Evolutionary conservation across 2,329 filamentous ascomycete species (phyloP), one percentile per base, ranked within the genome.

Genomic region (Aspergillus pseudoglaucus): DNA sequence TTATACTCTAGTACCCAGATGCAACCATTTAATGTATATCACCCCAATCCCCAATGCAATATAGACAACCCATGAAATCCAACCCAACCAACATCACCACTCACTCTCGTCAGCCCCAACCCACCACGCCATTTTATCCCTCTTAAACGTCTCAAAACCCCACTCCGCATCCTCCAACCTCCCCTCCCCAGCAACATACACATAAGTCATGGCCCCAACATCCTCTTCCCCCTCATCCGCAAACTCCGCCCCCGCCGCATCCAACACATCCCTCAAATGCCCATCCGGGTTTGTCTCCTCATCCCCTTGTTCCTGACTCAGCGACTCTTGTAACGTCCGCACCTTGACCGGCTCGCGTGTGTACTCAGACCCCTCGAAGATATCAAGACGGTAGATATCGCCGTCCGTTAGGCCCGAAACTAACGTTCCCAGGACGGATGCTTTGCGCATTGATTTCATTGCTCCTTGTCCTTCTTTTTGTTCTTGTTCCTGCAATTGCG

Each of bases 61-160:
- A 40, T 23, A 20, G 20, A 40, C 17, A 40, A 12, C 25, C 10
- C 25, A 30, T 30, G 10, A 12, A 30, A 30, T 9, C 9, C 25
- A 9, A 27, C 25, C 9, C 10, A 30, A n/a, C 22, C 44, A 38
- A 7, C 33, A 42, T 50, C 58, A 64, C 53, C 72, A 72, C 48
- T 76, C 72, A 15, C 66, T 69, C 51, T 74, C 72, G 27, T 64
- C 64, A 0, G 60, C 66, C 10, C 73, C 76, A 50, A 77, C 72
- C 82, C 82, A 85, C 56, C 72, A 71, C 43, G 66, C 61, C 76
- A 86, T 73, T 73, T 90, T 95, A 52, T 93, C 84, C 58, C 76
- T 75, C 52, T 85, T 81, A 64, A 96, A 97, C 53, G 87, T 82
- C 42, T 84, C 82, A 70, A 90, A 93, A 65, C 95, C 88, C 91